A percentile compares a stretch with the other conserved stretches of the same genome.
These are phyloP conservation scores for Teunomyces stri DNA, from an alignment of 805 yeast genomes.

Conservation along the genomic window DNA sequence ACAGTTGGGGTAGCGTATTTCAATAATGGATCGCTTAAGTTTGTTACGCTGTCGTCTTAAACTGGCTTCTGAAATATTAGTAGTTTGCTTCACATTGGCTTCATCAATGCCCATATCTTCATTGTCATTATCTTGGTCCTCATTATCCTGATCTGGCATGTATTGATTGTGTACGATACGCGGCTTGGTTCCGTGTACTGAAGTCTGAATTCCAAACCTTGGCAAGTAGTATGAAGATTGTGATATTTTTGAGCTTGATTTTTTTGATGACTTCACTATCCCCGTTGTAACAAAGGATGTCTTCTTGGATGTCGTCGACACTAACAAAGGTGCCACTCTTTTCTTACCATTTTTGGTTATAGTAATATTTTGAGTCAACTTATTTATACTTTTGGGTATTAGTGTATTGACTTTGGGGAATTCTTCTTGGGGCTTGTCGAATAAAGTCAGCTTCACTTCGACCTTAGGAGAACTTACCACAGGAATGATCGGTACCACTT, in stretches of 20 bases:
- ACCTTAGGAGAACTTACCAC: neutral
- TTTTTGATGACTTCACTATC: slow-evolving; percentile 1
- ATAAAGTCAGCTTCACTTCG: neutral
- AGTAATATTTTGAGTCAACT: slow-evolving; percentile 45
- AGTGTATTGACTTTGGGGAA: neutral
- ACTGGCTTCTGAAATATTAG: slow-evolving; percentile 25
- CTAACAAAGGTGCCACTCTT: slow-evolving; percentile 67
- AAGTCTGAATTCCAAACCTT: slow-evolving; percentile 59
- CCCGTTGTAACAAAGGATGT: slow-evolving; percentile 13
- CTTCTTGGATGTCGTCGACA: slow-evolving; percentile 43
- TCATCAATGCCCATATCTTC: slow-evolving; percentile 45
- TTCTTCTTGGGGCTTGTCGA: neutral
- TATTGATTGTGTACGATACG: slow-evolving; percentile 10
- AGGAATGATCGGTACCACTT: slow-evolving; percentile 1
- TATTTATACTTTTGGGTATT: slow-evolving; percentile 5
- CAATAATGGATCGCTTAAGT: slow-evolving; percentile 28
- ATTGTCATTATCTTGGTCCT: slow-evolving; percentile 44
- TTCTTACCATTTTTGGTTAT: slow-evolving; percentile 75
- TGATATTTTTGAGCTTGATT: slow-evolving; percentile 35
- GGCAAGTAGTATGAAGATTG: slow-evolving; percentile 54
- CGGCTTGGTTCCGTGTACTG: slow-evolving; percentile 54
- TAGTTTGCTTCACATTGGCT: slow-evolving; percentile 8
- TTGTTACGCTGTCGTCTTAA: slow-evolving; percentile 32
- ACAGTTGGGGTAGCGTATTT: slow-evolving; percentile 33
- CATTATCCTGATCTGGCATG: slow-evolving; percentile 12